Percentiles rank a stretch among this genome's conserved stretches.
These are phyloP conservation scores for Jasminum sambac DNA, from an alignment of 257 asterid genomes.

Conservation along the genomic window DNA sequence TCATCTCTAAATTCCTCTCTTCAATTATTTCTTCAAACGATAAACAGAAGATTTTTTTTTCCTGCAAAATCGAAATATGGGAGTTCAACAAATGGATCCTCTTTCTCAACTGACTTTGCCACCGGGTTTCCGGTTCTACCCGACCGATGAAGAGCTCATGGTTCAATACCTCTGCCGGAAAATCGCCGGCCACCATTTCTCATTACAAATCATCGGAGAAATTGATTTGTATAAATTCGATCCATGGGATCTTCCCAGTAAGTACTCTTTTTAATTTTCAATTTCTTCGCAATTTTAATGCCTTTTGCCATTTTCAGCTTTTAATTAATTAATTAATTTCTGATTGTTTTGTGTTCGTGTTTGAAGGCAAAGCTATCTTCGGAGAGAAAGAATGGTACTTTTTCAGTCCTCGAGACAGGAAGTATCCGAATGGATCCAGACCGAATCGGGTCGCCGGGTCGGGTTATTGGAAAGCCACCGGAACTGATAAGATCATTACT, in stretches of 20 bases:
- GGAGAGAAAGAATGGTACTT: constrained; percentile 95
- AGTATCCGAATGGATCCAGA: constrained; percentile 88
- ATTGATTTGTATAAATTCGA: constrained; percentile 75
- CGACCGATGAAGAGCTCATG: constrained; percentile 85
- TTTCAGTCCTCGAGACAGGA: constrained; percentile 81
- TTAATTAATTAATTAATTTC: background rate
- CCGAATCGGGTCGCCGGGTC: constrained; percentile 87
- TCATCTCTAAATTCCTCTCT: background rate
- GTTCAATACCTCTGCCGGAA: constrained; percentile 74
- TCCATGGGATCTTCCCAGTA: constrained; percentile 84
- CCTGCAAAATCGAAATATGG: constrained; percentile 51
- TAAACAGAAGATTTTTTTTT: no score
- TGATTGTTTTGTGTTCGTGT: background rate
- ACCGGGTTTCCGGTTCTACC: constrained; percentile 89
- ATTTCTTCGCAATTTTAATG: background rate
- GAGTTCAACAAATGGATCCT: constrained; percentile 61
- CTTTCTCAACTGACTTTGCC: constrained; percentile 75
- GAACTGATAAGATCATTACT: constrained; percentile 64
- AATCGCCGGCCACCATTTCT: constrained; percentile 68
- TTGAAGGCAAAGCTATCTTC: constrained; percentile 64
- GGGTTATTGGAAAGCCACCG: constrained; percentile 96
- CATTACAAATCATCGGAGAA: constrained; percentile 63
- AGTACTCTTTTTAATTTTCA: constrained; percentile 2
- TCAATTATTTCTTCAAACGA: background rate
- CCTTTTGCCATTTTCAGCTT: no score